Evolutionary conservation across 352 stramenopile species (phyloP).

Genomic region (Phytophthora pini): DNA sequence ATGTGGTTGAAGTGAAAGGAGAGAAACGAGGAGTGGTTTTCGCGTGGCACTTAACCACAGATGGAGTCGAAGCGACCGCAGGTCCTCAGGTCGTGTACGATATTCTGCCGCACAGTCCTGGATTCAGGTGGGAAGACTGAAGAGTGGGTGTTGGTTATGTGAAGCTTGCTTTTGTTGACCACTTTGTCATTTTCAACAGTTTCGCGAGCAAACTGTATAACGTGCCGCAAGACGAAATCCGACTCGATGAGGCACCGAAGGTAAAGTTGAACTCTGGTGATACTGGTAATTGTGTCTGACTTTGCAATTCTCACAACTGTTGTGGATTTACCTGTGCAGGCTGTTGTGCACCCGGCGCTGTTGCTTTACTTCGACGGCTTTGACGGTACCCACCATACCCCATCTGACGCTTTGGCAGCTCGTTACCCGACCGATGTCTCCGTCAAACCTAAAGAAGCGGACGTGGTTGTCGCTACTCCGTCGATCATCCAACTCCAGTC

Average conservation of each 20-base stretch:
- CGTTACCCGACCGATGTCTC: slow-evolving; percentile 65
- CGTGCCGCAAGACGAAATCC: slow-evolving; percentile 64
- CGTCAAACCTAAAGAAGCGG: slow-evolving; percentile 5
- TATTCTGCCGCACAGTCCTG: slow-evolving; percentile 65
- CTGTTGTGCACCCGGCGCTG: slow-evolving; percentile 64
- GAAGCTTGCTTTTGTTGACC: neutral
- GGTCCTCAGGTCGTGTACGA: slow-evolving; percentile 68
- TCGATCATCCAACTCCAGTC: slow-evolving; percentile 82
- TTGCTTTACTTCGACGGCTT: slow-evolving; percentile 87
- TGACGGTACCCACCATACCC: slow-evolving; percentile 58
- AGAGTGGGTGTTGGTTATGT: neutral
- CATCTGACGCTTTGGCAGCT: slow-evolving; percentile 63
- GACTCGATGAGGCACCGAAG: slow-evolving; percentile 44
- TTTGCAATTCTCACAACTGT: neutral
- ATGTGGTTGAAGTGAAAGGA: slow-evolving; percentile 69
- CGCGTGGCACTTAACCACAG: slow-evolving; percentile 51
- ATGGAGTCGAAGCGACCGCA: slow-evolving; percentile 41
- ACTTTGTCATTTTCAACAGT: slow-evolving; percentile 18
- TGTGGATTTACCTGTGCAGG: slow-evolving; percentile 26
- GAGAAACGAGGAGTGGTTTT: slow-evolving; percentile 68
- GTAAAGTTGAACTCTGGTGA: slow-evolving; percentile 30
- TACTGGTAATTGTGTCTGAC: too few relatives aligned
- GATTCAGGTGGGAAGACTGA: slow-evolving; percentile 42
- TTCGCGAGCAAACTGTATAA: slow-evolving; percentile 64
- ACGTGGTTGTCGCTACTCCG: slow-evolving; percentile 31